These are phyloP conservation scores for Kwoniella newhampshirensis DNA, from an alignment of 768 basidiomycete genomes.

Conservation along the genomic window DNA sequence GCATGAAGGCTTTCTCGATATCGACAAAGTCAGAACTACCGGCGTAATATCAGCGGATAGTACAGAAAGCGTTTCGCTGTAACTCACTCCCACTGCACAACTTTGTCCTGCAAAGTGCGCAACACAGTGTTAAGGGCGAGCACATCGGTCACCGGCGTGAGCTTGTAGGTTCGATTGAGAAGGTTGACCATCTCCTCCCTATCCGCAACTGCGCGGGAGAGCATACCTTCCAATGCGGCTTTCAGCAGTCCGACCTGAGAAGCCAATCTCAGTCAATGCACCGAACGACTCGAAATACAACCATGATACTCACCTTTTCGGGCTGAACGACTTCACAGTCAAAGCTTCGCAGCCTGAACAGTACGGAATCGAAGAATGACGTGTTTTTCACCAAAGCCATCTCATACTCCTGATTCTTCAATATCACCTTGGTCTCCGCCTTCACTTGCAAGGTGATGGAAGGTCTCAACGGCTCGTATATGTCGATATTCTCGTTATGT, in stretches of 20 bases:
- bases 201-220: constrained; percentile 67
- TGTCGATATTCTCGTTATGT: constrained; percentile 73
- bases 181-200: constrained; percentile 68
- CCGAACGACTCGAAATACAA: neutral
- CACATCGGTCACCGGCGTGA: constrained; percentile 78
- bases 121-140: constrained; percentile 82
- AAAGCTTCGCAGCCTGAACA: constrained; percentile 50
- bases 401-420: constrained; percentile 90
- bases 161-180: constrained; percentile 76
- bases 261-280: constrained; percentile 1
- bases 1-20: constrained; percentile 59
- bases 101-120: constrained; percentile 82
- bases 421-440: constrained; percentile 79
- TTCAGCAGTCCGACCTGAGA: constrained; percentile 36
- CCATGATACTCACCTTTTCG: constrained; percentile 32
- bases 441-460: constrained; percentile 80
- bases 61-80: neutral
- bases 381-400: constrained; percentile 69
- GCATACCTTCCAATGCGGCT: constrained; percentile 56
- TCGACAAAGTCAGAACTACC: constrained; percentile 72
- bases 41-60: neutral
- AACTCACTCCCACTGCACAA: constrained; percentile 83
- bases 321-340: constrained; percentile 49
- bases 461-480: constrained; percentile 87
- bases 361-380: constrained; percentile 57